phyloP scores from a whole-genome alignment of 1,139 yeast species.

The Geotrichum australiense region DNA sequence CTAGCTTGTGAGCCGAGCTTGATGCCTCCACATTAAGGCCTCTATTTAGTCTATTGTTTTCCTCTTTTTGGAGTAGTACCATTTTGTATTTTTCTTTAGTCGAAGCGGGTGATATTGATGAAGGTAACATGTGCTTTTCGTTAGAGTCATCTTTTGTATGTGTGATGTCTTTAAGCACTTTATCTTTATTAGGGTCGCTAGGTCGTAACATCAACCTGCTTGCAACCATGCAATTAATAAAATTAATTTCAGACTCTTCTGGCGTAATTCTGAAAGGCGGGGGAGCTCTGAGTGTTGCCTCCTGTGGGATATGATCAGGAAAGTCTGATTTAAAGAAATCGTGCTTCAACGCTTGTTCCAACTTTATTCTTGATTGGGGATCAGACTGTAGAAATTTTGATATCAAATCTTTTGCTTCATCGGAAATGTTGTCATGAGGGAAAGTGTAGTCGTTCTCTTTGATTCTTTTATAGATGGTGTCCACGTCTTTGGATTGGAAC shows the following conservation, averaged over 20 bases:
- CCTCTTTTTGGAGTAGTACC: constrained; percentile 29
- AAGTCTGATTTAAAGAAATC: constrained; percentile 71
- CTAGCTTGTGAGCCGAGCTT: constrained; percentile 4
- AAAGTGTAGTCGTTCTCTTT: constrained; percentile 74
- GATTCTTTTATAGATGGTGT: constrained; percentile 84
- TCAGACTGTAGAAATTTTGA: constrained; percentile 65
- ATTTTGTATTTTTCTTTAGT: constrained; percentile 84
- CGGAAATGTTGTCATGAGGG: constrained; percentile 69
- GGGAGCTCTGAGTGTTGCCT: constrained; percentile 58
- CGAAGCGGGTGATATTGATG: constrained; percentile 86
- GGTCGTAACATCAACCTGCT: constrained; percentile 51
- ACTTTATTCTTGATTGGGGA: constrained; percentile 73
- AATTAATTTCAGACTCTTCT: constrained; percentile 63
- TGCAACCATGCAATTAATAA: constrained; percentile 39
- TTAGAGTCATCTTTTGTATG: constrained; percentile 4
- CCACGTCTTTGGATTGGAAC: constrained; percentile 92
- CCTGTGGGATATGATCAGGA: constrained; percentile 53
- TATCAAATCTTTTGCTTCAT: constrained; percentile 67
- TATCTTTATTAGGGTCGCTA: constrained; percentile 23
- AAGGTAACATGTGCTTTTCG: constrained; percentile 50
- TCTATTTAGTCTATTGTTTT: no score
- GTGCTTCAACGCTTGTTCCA: constrained; percentile 72
- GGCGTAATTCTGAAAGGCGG: constrained; percentile 48
- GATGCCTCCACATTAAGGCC: background rate
- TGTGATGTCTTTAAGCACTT: constrained; percentile 7